These are phyloP conservation scores for Globisporangium echinulatum DNA, from an alignment of 352 stramenopile species.

Conservation along the genomic window DNA sequence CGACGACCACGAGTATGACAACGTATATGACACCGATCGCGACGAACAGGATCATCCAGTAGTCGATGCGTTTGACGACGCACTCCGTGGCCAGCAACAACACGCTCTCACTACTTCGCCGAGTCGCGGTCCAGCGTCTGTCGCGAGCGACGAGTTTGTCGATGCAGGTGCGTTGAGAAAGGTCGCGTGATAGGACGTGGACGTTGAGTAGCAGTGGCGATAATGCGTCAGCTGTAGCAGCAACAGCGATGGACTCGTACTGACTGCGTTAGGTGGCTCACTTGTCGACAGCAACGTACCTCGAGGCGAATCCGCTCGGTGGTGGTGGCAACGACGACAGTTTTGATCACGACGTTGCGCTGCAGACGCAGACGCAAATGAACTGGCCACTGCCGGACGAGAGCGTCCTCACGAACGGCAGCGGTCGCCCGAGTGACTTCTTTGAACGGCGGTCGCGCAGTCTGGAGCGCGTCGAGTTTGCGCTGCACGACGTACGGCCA, in stretches of 20 bases:
- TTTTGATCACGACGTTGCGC: slow-evolving; percentile 30
- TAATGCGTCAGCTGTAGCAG: no score
- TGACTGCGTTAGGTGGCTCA: not conserved
- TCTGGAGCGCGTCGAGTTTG: slow-evolving; percentile 65
- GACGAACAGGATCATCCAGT: not conserved
- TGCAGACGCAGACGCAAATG: slow-evolving; percentile 22
- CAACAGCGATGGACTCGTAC: not conserved
- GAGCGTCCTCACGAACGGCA: slow-evolving; percentile 11
- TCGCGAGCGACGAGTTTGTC: slow-evolving; percentile 55
- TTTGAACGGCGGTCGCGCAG: slow-evolving; percentile 70
- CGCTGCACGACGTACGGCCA: slow-evolving; percentile 13
- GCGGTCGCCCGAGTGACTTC: slow-evolving; percentile 52
- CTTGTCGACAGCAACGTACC: slow-evolving; percentile 26
- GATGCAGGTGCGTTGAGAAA: slow-evolving; percentile 46
- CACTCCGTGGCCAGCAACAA: slow-evolving; percentile 1
- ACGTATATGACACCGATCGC: slow-evolving; percentile 26
- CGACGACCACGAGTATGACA: not conserved
- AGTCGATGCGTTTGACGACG: slow-evolving; percentile 2
- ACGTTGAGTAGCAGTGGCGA: not conserved
- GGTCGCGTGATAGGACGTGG: not conserved
- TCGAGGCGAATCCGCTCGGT: slow-evolving; percentile 37
- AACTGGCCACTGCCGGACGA: slow-evolving; percentile 11
- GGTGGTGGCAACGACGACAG: slow-evolving; percentile 26
- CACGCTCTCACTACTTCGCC: slow-evolving; percentile 5
- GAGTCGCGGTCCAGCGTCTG: slow-evolving; percentile 9